These are phyloP conservation scores for Comarum palustre DNA, from an alignment of 306 rosid species.

Conservation along the genomic window DNA sequence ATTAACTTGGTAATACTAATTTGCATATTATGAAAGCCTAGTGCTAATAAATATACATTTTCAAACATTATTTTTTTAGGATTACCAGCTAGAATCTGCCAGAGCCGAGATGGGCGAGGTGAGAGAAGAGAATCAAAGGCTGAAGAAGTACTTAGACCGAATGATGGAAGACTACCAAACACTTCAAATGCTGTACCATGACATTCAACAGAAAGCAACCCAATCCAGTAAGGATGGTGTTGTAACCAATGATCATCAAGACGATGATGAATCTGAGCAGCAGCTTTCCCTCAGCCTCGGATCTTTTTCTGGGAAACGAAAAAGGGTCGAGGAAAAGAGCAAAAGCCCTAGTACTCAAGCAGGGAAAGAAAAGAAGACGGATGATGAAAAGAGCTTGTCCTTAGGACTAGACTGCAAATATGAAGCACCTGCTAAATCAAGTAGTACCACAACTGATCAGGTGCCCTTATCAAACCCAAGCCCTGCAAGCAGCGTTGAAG, in stretches of 20 bases:
- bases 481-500: conserved; percentile 45
- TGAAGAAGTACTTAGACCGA: conserved; percentile 51
- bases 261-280: conserved; percentile 48
- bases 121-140: conserved; percentile 68
- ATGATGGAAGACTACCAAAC: conserved; percentile 62
- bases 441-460: conserved; percentile 30
- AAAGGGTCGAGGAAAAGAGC: conserved; percentile 34
- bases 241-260: conserved; percentile 19
- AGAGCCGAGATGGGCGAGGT: conserved; percentile 70
- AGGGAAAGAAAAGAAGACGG: conserved; percentile 23
- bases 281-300: conserved; percentile 72
- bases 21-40: neutral
- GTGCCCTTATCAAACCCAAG: conserved; percentile 38
- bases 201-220: conserved; percentile 40
- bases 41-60: neutral
- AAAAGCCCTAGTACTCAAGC: conserved; percentile 17
- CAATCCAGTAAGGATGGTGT: conserved; percentile 18
- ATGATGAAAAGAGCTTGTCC: conserved; percentile 38
- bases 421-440: conserved; percentile 43
- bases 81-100: conserved; percentile 54
- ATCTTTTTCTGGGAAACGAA: conserved; percentile 39
- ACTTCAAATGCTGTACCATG: conserved; percentile 57
- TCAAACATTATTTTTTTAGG: neutral
- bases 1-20: neutral
- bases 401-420: conserved; percentile 65